Percentiles rank a stretch among this genome's conserved stretches.
These are phyloP conservation scores for Plenodomus tracheiphilus DNA, from an alignment of 2,329 filamentous ascomycete genomes.

Conservation along the genomic window DNA sequence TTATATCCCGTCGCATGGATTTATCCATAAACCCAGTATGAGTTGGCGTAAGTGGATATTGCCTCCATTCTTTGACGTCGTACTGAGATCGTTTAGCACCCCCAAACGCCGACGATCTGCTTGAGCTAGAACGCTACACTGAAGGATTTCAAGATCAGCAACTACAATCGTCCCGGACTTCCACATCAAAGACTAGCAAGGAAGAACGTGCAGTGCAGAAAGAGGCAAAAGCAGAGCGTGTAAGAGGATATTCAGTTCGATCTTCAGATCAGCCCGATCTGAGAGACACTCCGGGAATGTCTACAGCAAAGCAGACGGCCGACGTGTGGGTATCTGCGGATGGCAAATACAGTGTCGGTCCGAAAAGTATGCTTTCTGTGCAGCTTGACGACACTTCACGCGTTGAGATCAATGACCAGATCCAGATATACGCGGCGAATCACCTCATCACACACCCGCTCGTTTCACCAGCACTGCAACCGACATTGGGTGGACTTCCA, in stretches of 20 bases:
- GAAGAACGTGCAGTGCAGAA: constrained; percentile 40
- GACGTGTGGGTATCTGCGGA: constrained; percentile 31
- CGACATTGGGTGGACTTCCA: constrained; percentile 85
- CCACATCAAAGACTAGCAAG: constrained; percentile 15
- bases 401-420: constrained; percentile 83
- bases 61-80: no score
- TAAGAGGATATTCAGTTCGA: constrained; percentile 40
- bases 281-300: constrained; percentile 6
- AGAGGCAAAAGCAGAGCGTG: constrained; percentile 37
- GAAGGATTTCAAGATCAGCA: constrained; percentile 4
- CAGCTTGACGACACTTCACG: constrained; percentile 63
- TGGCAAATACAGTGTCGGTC: constrained; percentile 44
- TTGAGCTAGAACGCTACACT: constrained; percentile 49
- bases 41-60: constrained; percentile 67
- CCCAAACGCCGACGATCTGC: constrained; percentile 74
- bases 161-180: constrained; percentile 9
- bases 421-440: constrained; percentile 87
- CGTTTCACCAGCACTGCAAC: constrained; percentile 85
- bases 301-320: constrained; percentile 4
- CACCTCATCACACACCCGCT: constrained; percentile 82
- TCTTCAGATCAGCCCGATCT: constrained; percentile 23
- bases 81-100: constrained; percentile 56
- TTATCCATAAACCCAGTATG: constrained; percentile 84
- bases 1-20: constrained; percentile 86
- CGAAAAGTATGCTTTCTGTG: constrained; percentile 59